Base-by-base conservation (phyloP, 768 basidiomycete genomes). In the Clathrus columnatus region DNA sequence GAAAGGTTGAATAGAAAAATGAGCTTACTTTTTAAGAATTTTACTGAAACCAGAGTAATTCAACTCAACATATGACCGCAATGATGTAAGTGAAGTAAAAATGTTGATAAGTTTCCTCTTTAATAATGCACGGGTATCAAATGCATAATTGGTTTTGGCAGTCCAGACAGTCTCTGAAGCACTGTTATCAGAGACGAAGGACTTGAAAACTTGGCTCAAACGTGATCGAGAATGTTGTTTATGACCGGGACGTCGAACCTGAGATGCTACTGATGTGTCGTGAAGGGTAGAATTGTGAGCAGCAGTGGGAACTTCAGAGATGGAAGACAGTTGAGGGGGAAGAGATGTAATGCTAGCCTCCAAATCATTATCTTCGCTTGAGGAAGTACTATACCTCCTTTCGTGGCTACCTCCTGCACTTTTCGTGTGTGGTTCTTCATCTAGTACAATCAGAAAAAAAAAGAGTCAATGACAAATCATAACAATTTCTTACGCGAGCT, bases 21-120 rank as follows among this genome's bases (percentile, higher is more conserved):
- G 11, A 27, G 68, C 82, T 56, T 65, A 92, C 87, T 97, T 97
- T 72, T 97, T 97, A 65, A 94, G 67, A 32, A 95, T 93, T 75
- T 97, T 97, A 61, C 91, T 80, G 71, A 97, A 91, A 1, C 93
- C 95, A 0, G 91, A 87, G 66, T 90, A 79, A 67, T 98, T 98
- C 56, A 96, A 72, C 63, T 97, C 91, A 54, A 91, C 82, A 60
- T 91, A 99, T 5, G 91, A 87, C 66, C 78, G 80, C 55, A 98
- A 76, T 26, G 84, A 82, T 14, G 83, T 84, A 46, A 85, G 76
- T 5, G 82, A 75, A 44, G 92, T 81, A 67, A 88, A 96, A 10
- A 92, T 76, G 47, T 75, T 82, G 0, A 91, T 88, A 51, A 98
- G 90, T 59, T 85, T 76, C 43, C 93, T 82, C 72, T 97, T 98